Evolutionary conservation across 306 rosid genomes (phyloP).

Genomic region (Quercus dentata): DNA sequence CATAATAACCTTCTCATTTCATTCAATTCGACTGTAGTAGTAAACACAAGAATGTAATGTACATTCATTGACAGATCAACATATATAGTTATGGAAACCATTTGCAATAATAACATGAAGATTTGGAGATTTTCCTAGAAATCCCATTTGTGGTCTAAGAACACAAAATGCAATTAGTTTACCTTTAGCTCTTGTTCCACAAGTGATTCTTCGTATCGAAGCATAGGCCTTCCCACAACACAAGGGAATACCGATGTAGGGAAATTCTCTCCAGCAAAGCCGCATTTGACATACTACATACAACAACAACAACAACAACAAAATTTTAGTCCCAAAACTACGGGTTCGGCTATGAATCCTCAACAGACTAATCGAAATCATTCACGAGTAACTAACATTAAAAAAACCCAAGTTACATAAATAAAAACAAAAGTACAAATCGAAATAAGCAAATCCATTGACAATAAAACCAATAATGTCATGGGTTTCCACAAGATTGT

Average conservation of each 20-base stretch:
- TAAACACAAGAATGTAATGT: not conserved
- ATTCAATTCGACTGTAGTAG: not conserved
- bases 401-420: too few species aligned
- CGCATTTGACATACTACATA: constrained; percentile 93
- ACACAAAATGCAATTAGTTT: not conserved
- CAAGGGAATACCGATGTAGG: constrained; percentile 97
- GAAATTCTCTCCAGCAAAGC: constrained; percentile 94
- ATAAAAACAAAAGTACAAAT: too few species aligned
- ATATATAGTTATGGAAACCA: not conserved
- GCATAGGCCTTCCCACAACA: constrained; percentile 97
- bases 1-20: not conserved
- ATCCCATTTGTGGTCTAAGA: not conserved
- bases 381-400: not conserved
- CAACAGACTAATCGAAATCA: too few species aligned
- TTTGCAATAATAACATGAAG: not conserved
- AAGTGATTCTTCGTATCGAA: constrained; percentile 95
- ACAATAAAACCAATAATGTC: too few species aligned
- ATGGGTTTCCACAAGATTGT: too few species aligned
- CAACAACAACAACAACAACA: constrained; percentile 1
- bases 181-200: constrained; percentile 88
- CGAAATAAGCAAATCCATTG: too few species aligned
- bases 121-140: not conserved
- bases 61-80: not conserved
- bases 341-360: not conserved
- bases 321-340: not conserved